Evolutionary conservation across 768 basidiomycete genomes (phyloP).

Genomic region (Panus rudis): DNA sequence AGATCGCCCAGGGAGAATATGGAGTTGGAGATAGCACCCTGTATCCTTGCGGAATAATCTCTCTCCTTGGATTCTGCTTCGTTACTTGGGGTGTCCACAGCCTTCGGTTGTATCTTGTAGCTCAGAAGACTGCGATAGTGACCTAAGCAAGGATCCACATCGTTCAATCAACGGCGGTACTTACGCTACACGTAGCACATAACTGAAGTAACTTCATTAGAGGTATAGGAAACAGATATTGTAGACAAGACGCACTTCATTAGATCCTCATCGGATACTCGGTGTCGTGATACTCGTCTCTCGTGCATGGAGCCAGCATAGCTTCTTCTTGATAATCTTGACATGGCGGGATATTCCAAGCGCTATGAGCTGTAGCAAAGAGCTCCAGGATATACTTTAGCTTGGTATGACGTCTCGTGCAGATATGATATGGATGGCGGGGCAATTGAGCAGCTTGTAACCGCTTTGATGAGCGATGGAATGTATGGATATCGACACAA

Average conservation of each 20-base stretch:
- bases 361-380: too few relatives aligned
- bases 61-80: slow-evolving; percentile 55
- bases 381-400: too few relatives aligned
- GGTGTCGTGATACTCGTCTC: slow-evolving; percentile 66
- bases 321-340: slow-evolving; percentile 50
- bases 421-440: too few relatives aligned
- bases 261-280: slow-evolving; percentile 78
- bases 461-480: too few relatives aligned
- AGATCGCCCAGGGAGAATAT: slow-evolving; percentile 65
- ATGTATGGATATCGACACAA: too few relatives aligned
- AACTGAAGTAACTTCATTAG: slow-evolving; percentile 36
- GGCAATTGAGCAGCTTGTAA: too few relatives aligned
- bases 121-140: slow-evolving; percentile 61
- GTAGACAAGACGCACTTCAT: slow-evolving; percentile 54
- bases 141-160: slow-evolving; percentile 12
- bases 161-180: slow-evolving; percentile 24
- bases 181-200: slow-evolving; percentile 80
- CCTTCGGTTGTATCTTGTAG: slow-evolving; percentile 62
- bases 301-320: slow-evolving; percentile 65
- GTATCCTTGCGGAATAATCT: slow-evolving; percentile 63
- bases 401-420: too few relatives aligned
- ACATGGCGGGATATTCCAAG: slow-evolving; percentile 45
- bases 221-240: slow-evolving; percentile 2
- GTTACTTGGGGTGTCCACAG: slow-evolving; percentile 22
- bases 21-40: slow-evolving; percentile 50